A percentile compares a stretch with the other conserved stretches of the same genome.
Evolutionary conservation across 331 rosid genomes (phyloP).

Genomic region (Telfairia occidentalis): DNA sequence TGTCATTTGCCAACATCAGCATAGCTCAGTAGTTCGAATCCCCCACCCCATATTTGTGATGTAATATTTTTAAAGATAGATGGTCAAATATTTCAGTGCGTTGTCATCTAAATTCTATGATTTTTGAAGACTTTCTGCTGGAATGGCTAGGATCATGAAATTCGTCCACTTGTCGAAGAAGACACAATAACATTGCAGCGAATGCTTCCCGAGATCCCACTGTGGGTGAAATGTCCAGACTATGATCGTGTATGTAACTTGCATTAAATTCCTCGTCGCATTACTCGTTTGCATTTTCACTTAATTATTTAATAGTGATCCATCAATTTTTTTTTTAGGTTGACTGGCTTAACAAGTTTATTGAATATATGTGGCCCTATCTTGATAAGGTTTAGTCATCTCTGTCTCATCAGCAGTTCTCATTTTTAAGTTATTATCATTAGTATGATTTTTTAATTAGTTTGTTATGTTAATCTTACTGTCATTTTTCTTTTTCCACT

Average conservation of each 20-base stretch:
- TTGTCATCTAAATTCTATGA: not conserved
- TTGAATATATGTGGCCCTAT: constrained; percentile 80
- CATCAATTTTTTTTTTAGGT: constrained; percentile 29
- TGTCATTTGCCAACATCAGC: too few relatives aligned
- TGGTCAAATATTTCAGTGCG: not conserved
- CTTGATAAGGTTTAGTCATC: constrained; percentile 58
- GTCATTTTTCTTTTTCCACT: not conserved
- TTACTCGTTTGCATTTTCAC: not conserved
- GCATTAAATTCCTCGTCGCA: not conserved
- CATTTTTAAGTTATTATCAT: not conserved
- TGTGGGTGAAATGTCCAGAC: constrained; percentile 89
- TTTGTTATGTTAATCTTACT: not conserved
- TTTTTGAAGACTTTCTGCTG: not conserved
- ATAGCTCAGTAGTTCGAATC: too few relatives aligned
- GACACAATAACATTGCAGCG: constrained; percentile 51
- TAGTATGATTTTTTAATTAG: not conserved
- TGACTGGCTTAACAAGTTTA: constrained; percentile 79
- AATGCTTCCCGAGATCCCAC: constrained; percentile 84
- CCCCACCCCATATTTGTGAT: too few relatives aligned
- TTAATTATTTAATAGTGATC: not conserved
- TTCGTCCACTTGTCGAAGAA: constrained; percentile 53
- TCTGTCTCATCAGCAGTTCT: not conserved
- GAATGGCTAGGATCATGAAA: constrained; percentile 42
- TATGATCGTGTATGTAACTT: constrained; percentile 58
- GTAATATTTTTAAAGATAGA: too few relatives aligned